Percentiles rank a stretch among this genome's conserved stretches.
Conservation (phyloP, 202 grass and related monocot genomes). For the Eragrostis tef region DNA sequence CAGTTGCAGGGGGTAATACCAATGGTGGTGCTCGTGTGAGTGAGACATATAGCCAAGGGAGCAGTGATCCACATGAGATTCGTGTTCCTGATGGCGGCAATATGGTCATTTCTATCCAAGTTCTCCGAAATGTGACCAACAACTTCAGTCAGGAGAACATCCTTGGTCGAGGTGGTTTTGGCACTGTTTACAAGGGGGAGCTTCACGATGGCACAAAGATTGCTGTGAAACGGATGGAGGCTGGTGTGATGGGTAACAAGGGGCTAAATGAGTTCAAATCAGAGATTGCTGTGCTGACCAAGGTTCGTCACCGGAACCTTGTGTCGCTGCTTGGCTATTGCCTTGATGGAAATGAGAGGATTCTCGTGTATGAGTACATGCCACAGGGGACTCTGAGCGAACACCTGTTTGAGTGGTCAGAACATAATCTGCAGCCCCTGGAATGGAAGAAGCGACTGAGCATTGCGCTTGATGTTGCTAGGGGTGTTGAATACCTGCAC, state of each 20-base stretch:
- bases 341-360: conserved; percentile 88
- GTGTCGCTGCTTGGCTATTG: conserved; percentile 94
- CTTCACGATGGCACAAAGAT: conserved; percentile 97
- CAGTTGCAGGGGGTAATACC: conserved; percentile 56
- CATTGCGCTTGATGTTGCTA: conserved; percentile 92
- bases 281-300: conserved; percentile 90
- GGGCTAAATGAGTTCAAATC: conserved; percentile 91
- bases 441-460: conserved; percentile 94
- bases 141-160: conserved; percentile 91
- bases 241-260: conserved; percentile 91
- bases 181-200: conserved; percentile 92
- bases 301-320: conserved; percentile 88
- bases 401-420: conserved; percentile 85
- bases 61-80: conserved; percentile 62
- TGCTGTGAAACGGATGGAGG: conserved; percentile 93
- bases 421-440: conserved; percentile 62
- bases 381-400: conserved; percentile 80
- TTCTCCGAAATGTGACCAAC: conserved; percentile 93
- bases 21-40: conserved; percentile 54
- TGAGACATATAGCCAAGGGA: conserved; percentile 59
- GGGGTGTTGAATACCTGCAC: conserved; percentile 93
- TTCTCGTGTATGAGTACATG: conserved; percentile 97
- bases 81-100: conserved; percentile 89
- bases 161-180: conserved; percentile 88
- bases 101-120: conserved; percentile 98